These are phyloP conservation scores for Capsicum pubescens DNA, from an alignment of 257 asterid species.

Conservation along the genomic window DNA sequence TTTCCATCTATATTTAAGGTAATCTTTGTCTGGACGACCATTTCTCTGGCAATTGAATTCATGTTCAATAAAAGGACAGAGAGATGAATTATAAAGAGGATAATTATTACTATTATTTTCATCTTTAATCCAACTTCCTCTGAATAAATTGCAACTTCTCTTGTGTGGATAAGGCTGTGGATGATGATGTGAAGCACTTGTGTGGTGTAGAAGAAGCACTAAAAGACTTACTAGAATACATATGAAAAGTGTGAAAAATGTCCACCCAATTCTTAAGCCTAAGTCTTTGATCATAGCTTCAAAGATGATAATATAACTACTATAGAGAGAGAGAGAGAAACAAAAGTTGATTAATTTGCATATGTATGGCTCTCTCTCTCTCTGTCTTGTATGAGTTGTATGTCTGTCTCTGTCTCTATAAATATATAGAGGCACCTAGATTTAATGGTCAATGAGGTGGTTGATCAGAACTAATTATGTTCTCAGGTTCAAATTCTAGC, in stretches of 20 bases:
- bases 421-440: too few relatives aligned
- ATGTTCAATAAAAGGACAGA: slow-evolving; percentile 80
- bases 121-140: slow-evolving; percentile 69
- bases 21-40: slow-evolving; percentile 71
- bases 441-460: too few relatives aligned
- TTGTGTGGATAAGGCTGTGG: background rate
- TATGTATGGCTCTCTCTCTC: background rate
- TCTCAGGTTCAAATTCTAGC: too few relatives aligned
- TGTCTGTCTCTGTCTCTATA: background rate
- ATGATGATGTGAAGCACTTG: slow-evolving; percentile 33
- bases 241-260: background rate
- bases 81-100: slow-evolving; percentile 58
- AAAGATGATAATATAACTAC: background rate
- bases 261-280: slow-evolving; percentile 20
- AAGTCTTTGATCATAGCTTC: background rate
- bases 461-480: too few relatives aligned
- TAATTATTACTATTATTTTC: slow-evolving; percentile 8
- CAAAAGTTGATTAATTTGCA: background rate
- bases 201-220: slow-evolving; percentile 1
- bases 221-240: background rate
- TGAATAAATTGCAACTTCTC: slow-evolving; percentile 51
- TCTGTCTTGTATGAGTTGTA: background rate
- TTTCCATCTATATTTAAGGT: slow-evolving; percentile 74
- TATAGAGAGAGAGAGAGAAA: background rate
- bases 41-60: slow-evolving; percentile 72